Base-by-base conservation (phyloP, 768 basidiomycete species). In the Tricholoma flavovirens region DNA sequence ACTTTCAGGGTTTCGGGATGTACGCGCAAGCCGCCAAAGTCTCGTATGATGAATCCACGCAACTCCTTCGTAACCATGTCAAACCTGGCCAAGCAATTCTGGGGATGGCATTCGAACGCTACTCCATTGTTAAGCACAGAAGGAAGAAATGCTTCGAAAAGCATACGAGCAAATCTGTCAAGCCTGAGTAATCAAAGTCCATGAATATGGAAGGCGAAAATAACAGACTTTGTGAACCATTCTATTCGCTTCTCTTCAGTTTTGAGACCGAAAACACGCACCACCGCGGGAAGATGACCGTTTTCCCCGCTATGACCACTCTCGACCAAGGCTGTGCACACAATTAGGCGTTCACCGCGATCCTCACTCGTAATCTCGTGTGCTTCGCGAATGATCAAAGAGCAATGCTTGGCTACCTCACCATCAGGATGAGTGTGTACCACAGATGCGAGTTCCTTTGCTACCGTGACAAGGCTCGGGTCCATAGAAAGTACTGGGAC, bases 51-150 rank as follows among this genome's bases (percentile, higher is more conserved):
- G 66, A 84, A 83, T 0, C 81, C 82, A 33, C 73, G 75, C 3
- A 83, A 63, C 51, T 77, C 75, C 53, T 78, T 77, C 4, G 81
- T 77, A 22, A 69, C 56, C 4, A 77, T 59, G 56, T 79, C 75
- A 58, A 82, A 83, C 1, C 81, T 75, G 5, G 80, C 80, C 7
- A 84, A 68, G 56, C 80, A 82, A 58, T 84, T 83, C 65, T 84
- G 83, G 1, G 80, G 80, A 61, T 84, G 83, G 49, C 76, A 79
- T 63, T 84, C 81, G 60, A 84, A 83, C 1, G 77, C 81, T 4
- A 84, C 80, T 6, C 82, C 81, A 56, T 84, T 80, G 53, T 75
- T 61, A 3, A 84, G 65, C 57, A 82, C 72, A 0, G 81, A 70
- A 2, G 83, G 81, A 17, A 84, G 69, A 60, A 84, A 83, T 2